Base-by-base conservation (phyloP, 371 early-diverging fungal genomes). In the Chytridium lagenaria region DNA sequence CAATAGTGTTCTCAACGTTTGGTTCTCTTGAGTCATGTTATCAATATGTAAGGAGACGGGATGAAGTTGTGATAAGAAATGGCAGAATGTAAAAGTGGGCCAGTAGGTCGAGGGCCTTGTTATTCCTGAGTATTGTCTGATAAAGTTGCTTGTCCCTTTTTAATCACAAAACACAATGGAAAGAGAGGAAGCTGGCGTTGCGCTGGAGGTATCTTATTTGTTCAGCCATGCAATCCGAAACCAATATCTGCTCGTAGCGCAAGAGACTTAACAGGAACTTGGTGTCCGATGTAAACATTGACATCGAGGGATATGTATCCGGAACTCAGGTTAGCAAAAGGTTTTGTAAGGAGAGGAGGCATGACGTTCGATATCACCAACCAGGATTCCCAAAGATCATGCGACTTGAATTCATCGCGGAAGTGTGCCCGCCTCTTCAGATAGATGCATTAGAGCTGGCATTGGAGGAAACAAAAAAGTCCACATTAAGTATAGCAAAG, bases 401-500 rank as follows among this genome's bases (percentile, higher is more conserved):
- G 59, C 88, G 94, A 52, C 86, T 92, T 23, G 76, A 92, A 55
- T 93, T 89, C 74, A 92, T 94, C 67, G 92, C 92, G 0, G 88
- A 89, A 51, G 85, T 88, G n/a, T 92, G 92, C 74, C 87, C 90
- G 0, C 69, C n/a, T n/a, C 88, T 92, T 44, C 84, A 88, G 30
- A 72, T 90, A 12, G 92, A 93, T 40, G 92, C 93, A 0, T 85
- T 86, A 69, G 77, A 77, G 36, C 71, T 87, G 50, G 93, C 94
- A 1, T 75, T 92, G 40, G 70, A 68, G 15, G 90, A 90, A 49
- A 79, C 93, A 19, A 83, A 85, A 59, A 68, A 77, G 33, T 70
- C 72, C 2, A 87, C 92, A 2, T 63, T 83, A 44, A 87, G 92
- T 74, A 78, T 84, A 22, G 59, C 70, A 1, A 81, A 84, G 65